Evolutionary conservation across 305 asterid species (phyloP), one percentile per base, ranked within the genome.

Genomic region (Fraxinus albicans): DNA sequence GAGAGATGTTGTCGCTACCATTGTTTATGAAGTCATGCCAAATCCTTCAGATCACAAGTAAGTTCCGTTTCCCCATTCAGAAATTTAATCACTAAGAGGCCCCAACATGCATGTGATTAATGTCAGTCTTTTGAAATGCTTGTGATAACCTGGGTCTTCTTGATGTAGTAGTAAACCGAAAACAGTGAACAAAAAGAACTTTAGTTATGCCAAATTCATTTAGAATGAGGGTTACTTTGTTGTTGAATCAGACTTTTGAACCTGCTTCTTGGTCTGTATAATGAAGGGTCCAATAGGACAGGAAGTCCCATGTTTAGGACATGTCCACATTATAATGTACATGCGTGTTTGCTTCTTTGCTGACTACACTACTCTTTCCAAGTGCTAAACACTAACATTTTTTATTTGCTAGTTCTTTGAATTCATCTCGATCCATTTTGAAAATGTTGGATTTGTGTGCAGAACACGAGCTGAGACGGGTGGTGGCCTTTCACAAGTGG

Each of bases 11-110:
- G 94, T 95, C 67, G 97, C 98, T 3, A 91, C 97, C 77, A 92
- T 96, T 85, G 99, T 96, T 81, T 95, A 96, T 80, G 99, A 96
- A 86, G 90, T 95, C 86, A 92, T 81, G 91, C 99, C 99, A 77
- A 96, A 96, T 87, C 99, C 98, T 87, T 96, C 98, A 4, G 99
- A 95, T 89, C 98, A 96, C 95, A 94, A 93, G 99, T 96, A 84
- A 91, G 98, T 94, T 36, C 42, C 78, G 67, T 23, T 73, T 33
- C 27, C 47, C 34, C 8, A 63, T 58, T 33, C 76, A 13, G 44
- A 53, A 40, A n/a, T 76, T 67, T 80, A 25, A 75, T 70, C 7
- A n/a, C 73, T 63, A 27, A 8, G 3, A n/a, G 63, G 2, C 60
- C 73, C 58, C 31, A 8, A 25, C 53, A 23, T 3, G 4, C 34